Evolutionary conservation across 108 stramenopile genomes (phyloP).

Genomic region (Cyclotella atomus): DNA sequence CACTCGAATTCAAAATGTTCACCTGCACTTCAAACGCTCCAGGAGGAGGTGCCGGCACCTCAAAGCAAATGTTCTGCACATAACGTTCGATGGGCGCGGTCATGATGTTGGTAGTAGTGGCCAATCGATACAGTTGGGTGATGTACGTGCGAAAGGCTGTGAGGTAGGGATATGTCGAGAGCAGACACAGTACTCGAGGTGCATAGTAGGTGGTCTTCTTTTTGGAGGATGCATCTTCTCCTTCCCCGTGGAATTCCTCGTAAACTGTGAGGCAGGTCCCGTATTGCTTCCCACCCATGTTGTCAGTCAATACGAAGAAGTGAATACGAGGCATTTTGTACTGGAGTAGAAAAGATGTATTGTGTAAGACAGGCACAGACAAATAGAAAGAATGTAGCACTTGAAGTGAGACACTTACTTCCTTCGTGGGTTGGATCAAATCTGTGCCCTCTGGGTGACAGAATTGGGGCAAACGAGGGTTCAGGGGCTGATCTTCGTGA

Average conservation of each 20-base stretch:
- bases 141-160: constrained; percentile 86
- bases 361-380: not conserved
- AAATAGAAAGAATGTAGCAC: too few relatives aligned
- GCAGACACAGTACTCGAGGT: constrained; percentile 89
- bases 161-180: constrained; percentile 95
- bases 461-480: constrained; percentile 79
- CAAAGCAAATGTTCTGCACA: constrained; percentile 90
- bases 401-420: too few relatives aligned
- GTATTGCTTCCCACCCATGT: constrained; percentile 77
- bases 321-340: constrained; percentile 77
- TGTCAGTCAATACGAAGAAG: constrained; percentile 82
- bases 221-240: constrained; percentile 10
- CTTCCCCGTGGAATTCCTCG: constrained; percentile 66
- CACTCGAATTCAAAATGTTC: constrained; percentile 60
- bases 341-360: too few relatives aligned
- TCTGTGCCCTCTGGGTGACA: constrained; percentile 73
- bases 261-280: constrained; percentile 79
- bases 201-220: constrained; percentile 55
- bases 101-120: constrained; percentile 84
- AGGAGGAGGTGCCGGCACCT: constrained; percentile 95
- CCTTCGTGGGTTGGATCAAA: constrained; percentile 48
- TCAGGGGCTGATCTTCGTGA: constrained; percentile 67
- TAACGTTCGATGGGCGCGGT: constrained; percentile 95
- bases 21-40: constrained; percentile 88
- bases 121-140: constrained; percentile 92